Evolutionary conservation across 768 basidiomycete genomes (phyloP).

Genomic region (Mycena albidolilacea): DNA sequence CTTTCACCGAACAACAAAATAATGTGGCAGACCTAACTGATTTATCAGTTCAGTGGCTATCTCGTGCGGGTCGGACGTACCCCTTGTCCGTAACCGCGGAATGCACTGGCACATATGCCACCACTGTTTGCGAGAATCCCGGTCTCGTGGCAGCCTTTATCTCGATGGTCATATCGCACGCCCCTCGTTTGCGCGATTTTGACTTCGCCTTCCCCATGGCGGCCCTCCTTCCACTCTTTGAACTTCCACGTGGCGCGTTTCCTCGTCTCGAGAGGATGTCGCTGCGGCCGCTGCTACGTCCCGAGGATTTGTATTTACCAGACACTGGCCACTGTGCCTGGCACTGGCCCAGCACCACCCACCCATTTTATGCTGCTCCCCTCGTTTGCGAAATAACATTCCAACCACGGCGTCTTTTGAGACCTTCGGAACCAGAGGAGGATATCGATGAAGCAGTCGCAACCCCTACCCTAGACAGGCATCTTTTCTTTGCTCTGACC

Average conservation of each 20-base stretch:
- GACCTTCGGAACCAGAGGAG: not conserved
- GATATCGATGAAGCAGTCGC: conserved; percentile 1
- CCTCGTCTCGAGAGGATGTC: conserved; percentile 9
- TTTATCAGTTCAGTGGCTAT: conserved; percentile 22
- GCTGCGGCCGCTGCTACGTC: conserved; percentile 4
- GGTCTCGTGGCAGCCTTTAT: conserved; percentile 4
- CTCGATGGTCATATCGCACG: conserved; percentile 9
- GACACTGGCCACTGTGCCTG: not conserved
- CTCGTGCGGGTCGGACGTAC: conserved; percentile 8
- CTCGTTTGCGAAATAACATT: conserved; percentile 6
- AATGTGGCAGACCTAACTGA: not conserved
- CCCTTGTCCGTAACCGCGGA: conserved; percentile 14
- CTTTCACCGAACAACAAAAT: not conserved
- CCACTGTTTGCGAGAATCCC: conserved; percentile 1
- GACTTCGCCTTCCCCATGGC: not conserved
- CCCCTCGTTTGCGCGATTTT: conserved; percentile 13
- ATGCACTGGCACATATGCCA: conserved; percentile 13
- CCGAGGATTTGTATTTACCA: not conserved
- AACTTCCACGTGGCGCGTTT: conserved; percentile 8
- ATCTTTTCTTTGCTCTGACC: conserved; percentile 13
- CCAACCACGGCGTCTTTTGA: not conserved
- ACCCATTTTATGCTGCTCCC: conserved; percentile 6
- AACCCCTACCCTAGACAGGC: not conserved
- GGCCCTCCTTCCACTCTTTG: conserved; percentile 3
- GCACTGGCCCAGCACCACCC: conserved; percentile 21